Conservation (phyloP, 352 stramenopile species). For the Phytophthora tentaculata region DNA sequence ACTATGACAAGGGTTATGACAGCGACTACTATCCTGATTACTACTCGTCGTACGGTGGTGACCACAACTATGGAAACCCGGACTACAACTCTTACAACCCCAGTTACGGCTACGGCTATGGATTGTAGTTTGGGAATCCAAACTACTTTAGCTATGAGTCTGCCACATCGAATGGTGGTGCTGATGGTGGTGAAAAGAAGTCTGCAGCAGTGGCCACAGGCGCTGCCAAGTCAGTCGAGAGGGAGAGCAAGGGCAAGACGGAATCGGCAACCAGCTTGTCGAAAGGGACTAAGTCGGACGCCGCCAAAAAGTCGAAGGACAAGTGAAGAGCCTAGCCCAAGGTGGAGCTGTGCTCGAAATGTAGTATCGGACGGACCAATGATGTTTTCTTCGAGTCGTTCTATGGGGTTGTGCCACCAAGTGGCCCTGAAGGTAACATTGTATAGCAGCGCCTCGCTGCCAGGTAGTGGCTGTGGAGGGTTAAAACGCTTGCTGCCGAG, state of each 20-base stretch:
- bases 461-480: no score
- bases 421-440: no score
- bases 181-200: slow-evolving; percentile 1
- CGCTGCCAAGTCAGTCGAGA: slow-evolving; percentile 1
- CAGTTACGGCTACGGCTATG: slow-evolving; percentile 1
- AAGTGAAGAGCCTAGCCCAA: no score
- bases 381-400: no score
- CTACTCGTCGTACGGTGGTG: background rate
- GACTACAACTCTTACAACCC: background rate
- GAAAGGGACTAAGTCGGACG: slow-evolving; percentile 5
- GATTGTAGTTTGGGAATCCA: no score
- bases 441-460: no score
- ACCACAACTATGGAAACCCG: no score
- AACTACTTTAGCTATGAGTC: slow-evolving; percentile 6
- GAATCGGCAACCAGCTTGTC: no score
- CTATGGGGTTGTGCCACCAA: no score
- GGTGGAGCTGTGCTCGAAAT: no score
- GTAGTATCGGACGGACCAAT: no score
- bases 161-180: background rate
- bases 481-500: background rate
- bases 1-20: background rate
- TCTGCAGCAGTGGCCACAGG: background rate
- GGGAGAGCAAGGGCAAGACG: background rate
- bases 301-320: no score
- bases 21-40: background rate